Conservation (phyloP, 345 rosid species). For the Draba incana region DNA sequence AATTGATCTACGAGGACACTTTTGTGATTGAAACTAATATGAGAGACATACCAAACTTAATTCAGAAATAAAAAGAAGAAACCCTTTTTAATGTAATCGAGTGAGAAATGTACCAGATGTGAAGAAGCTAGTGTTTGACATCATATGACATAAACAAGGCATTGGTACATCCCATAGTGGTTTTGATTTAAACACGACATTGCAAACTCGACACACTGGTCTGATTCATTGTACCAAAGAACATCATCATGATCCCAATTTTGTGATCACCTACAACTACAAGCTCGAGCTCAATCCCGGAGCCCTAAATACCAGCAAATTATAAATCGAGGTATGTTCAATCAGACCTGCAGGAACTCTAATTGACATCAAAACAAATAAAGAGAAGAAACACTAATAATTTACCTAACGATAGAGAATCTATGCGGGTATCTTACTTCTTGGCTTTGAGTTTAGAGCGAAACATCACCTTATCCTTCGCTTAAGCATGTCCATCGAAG, state of each 20-base stretch:
- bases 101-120: no score
- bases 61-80: no score
- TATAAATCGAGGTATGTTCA: no score
- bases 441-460: conserved; percentile 85
- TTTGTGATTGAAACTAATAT: no score
- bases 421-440: conserved; percentile 78
- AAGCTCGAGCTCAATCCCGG: no score
- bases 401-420: conserved; percentile 84
- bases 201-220: conserved; percentile 89
- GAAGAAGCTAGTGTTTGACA: no score
- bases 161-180: conserved; percentile 90
- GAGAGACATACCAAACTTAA: no score
- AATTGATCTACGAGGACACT: no score
- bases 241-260: not conserved
- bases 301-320: not conserved
- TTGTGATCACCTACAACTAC: not conserved
- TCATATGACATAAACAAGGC: no score
- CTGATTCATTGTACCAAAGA: conserved; percentile 75
- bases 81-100: no score
- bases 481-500: conserved; percentile 51
- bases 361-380: no score
- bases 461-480: conserved; percentile 78
- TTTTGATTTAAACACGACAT: conserved; percentile 55
- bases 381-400: not conserved
- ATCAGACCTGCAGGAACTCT: not conserved